Percentiles rank a stretch among this genome's conserved stretches.
These are phyloP conservation scores for Cercospora beticola DNA, from an alignment of 2,329 filamentous ascomycete genomes.

Conservation along the genomic window DNA sequence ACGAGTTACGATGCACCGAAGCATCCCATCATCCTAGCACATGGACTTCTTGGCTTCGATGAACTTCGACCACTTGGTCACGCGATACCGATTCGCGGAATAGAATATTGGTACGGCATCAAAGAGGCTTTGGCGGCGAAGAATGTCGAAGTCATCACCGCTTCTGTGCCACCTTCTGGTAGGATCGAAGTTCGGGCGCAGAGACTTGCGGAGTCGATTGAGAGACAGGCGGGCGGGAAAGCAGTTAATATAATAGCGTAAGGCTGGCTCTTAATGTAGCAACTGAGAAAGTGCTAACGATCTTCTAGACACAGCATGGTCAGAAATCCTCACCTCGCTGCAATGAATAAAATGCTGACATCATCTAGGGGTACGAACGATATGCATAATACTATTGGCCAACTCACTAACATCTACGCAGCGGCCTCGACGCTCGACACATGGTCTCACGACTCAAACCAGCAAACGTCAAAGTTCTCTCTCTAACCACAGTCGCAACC, in stretches of 20 bases:
- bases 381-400: background rate
- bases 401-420: slow-evolving; percentile 32
- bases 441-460: slow-evolving; percentile 62
- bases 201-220: slow-evolving; percentile 55
- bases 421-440: slow-evolving; percentile 63
- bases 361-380: slow-evolving; percentile 23
- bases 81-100: slow-evolving; percentile 50
- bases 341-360: slow-evolving; percentile 13
- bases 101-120: slow-evolving; percentile 66
- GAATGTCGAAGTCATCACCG: slow-evolving; percentile 61
- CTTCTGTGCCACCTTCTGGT: slow-evolving; percentile 58
- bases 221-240: slow-evolving; percentile 54
- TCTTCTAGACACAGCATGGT: slow-evolving; percentile 24
- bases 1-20: slow-evolving; percentile 56
- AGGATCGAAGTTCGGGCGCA: slow-evolving; percentile 59
- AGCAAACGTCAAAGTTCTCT: slow-evolving; percentile 71
- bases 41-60: slow-evolving; percentile 66
- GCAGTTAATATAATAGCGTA: slow-evolving; percentile 65
- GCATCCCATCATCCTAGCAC: slow-evolving; percentile 62
- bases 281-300: slow-evolving; percentile 16
- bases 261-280: slow-evolving; percentile 26
- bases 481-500: slow-evolving; percentile 62
- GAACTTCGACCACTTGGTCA: slow-evolving; percentile 55
- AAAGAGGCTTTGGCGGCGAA: slow-evolving; percentile 57
- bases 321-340: background rate